Base-by-base conservation (phyloP, 805 yeast genomes). In the Zygotorulaspora chibaensis region DNA sequence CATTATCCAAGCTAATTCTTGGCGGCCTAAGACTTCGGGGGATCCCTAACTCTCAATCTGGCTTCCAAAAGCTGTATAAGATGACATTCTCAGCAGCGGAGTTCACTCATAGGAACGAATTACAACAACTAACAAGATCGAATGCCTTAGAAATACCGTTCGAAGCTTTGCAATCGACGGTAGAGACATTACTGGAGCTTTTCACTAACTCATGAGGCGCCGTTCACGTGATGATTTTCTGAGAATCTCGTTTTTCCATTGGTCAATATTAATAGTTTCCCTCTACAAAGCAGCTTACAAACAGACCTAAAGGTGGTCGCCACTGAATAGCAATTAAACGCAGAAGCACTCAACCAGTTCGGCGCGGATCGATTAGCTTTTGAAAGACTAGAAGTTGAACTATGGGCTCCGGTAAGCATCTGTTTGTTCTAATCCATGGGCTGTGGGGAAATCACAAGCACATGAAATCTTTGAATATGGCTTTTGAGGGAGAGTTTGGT, bases 371-470 rank as follows among this genome's bases (percentile, higher is more conserved):
- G 25, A 20, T 29, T 9, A 12, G 33, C 33, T 12, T 5, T 4
- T 2, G n/a, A 8, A 20, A 29, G 30, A 27, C 6, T 33, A 8
- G 13, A 37, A 18, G 30, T 15, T 31, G 26, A 38, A 30, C 15
- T 8, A 48, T 48, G 52, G 43, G 49, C 11, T 42, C 48, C 2
- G 56, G 46, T 3, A 57, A 62, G 40, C 95, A 87, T 63, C 69
- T 87, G 39, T 79, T 86, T 46, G 81, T 87, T 2, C 65, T 87
- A 17, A 77, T 84, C 29, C 95, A 87, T 66, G 96, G 96, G 70
- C 63, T 84, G 27, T 81, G 87, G 80, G 91, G 91, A 2, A 76
- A 80, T 33, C 77, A 83, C 15, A 62, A 67, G 17, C 87, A 84
- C 56, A 63, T 84, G 67, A 61, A 70, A 20, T 63, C 77, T 10